Evolutionary conservation across 148 eudicot genomes (phyloP).

Genomic region (Polygonum aviculare): DNA sequence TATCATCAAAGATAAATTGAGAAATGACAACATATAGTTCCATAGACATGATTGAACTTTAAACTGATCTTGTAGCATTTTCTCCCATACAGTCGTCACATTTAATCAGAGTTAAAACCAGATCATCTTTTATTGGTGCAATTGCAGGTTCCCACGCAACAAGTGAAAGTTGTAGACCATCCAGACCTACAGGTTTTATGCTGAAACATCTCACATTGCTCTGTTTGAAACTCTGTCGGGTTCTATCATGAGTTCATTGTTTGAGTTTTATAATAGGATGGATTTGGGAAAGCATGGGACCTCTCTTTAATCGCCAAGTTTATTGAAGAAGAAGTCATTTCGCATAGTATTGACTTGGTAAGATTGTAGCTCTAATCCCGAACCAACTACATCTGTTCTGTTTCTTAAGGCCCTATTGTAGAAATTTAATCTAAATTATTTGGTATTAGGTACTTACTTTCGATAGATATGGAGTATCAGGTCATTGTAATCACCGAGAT

Average conservation of each 20-base stretch:
- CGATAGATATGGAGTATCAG: slow-evolving; percentile 82
- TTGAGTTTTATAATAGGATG: slow-evolving; percentile 43
- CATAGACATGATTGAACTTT: background rate
- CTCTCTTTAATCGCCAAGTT: slow-evolving; percentile 42
- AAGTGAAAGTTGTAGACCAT: slow-evolving; percentile 62
- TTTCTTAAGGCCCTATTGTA: background rate
- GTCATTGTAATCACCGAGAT: slow-evolving; percentile 90
- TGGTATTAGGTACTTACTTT: slow-evolving; percentile 56
- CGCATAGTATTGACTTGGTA: slow-evolving; percentile 54
- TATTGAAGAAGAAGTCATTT: slow-evolving; percentile 40
- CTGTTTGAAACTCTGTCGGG: background rate
- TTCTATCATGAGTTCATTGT: background rate
- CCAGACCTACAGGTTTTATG: slow-evolving; percentile 67
- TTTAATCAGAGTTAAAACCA: background rate
- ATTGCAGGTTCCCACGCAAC: slow-evolving; percentile 60
- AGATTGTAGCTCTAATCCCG: slow-evolving; percentile 14
- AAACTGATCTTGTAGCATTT: background rate
- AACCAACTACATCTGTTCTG: background rate
- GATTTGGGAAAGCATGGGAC: slow-evolving; percentile 75
- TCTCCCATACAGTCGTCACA: background rate
- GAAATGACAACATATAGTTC: background rate
- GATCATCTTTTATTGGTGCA: background rate
- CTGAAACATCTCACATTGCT: background rate
- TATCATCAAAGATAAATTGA: background rate
- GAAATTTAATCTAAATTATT: background rate